These are phyloP conservation scores for Anacardium occidentale DNA, from an alignment of 345 rosid genomes.

Conservation along the genomic window DNA sequence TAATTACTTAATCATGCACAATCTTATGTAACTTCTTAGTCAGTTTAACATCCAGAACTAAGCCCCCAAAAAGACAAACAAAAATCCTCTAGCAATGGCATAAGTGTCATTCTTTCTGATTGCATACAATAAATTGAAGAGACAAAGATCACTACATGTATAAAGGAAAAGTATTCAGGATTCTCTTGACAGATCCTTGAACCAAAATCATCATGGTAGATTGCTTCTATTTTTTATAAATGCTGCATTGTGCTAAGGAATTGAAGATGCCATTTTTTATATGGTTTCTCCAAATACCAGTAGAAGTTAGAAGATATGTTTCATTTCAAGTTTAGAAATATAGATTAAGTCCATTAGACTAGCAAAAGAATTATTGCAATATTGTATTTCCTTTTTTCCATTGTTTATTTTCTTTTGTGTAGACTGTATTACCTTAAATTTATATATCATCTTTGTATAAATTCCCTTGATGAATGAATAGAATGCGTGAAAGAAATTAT, in stretches of 20 bases:
- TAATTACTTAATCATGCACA: slow-evolving; percentile 4
- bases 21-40: neutral
- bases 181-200: too few species aligned
- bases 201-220: neutral
- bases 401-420: too few species aligned
- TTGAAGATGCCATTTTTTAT: neutral
- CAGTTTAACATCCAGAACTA: neutral
- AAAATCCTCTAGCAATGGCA: neutral
- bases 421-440: too few species aligned
- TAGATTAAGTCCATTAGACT: too few species aligned
- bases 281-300: neutral
- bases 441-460: too few species aligned
- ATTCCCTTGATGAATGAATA: too few species aligned
- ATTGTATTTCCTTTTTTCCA: too few species aligned
- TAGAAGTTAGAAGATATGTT: too few species aligned
- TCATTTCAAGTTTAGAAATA: too few species aligned
- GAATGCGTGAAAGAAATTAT: too few species aligned
- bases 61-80: neutral
- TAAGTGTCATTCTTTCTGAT: neutral
- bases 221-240: neutral
- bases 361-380: too few species aligned
- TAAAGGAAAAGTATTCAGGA: too few species aligned
- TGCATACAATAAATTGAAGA: neutral
- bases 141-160: neutral
- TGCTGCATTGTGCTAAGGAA: neutral